Evolutionary conservation across 148 eudicot genomes (phyloP).

Genomic region (Pouteria glomerata): DNA sequence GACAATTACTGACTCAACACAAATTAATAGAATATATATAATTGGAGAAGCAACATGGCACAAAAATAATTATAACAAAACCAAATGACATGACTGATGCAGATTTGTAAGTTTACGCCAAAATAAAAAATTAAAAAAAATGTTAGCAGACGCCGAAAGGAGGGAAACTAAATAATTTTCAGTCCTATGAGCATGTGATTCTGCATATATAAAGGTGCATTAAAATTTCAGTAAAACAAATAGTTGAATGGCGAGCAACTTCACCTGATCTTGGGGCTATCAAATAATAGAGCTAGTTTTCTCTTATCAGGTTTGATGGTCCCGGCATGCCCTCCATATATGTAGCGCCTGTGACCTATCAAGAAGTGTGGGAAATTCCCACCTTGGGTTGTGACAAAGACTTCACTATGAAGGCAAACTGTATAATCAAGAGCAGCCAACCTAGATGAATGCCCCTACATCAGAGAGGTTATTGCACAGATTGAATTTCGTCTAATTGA

Average conservation of each 20-base stretch:
- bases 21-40: neutral
- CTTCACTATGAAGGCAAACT: constrained; percentile 93
- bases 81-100: neutral
- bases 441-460: constrained; percentile 89
- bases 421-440: constrained; percentile 98
- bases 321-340: constrained; percentile 87
- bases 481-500: neutral
- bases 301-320: constrained; percentile 88
- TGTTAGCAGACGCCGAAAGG: neutral
- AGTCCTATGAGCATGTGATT: neutral
- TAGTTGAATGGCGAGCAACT: neutral
- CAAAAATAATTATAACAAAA: neutral
- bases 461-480: neutral
- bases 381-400: constrained; percentile 93
- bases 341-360: constrained; percentile 90
- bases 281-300: constrained; percentile 77
- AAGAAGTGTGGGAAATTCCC: constrained; percentile 97
- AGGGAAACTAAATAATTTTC: neutral
- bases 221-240: neutral
- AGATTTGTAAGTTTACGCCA: neutral
- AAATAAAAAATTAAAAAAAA: too few species aligned
- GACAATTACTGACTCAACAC: neutral
- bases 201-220: neutral
- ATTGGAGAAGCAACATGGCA: neutral
- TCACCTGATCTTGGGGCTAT: constrained; percentile 85